phyloP scores from a whole-genome alignment of 257 asterid species.

The Gynochthodes officinalis region DNA sequence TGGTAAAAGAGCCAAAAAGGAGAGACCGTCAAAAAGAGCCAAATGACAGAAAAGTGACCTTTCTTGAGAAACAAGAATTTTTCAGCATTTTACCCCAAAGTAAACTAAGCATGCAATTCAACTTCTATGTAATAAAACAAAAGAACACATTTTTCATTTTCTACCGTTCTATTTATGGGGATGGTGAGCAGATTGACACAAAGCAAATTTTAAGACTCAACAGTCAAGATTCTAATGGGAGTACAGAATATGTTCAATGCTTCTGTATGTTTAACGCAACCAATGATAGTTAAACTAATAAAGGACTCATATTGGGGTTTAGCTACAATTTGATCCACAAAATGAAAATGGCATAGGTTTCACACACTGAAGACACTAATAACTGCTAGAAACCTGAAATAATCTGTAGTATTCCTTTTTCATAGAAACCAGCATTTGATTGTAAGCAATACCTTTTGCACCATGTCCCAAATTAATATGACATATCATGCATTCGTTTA shows the following conservation, averaged over 20 bases:
- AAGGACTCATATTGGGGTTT: not conserved
- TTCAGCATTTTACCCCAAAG: not conserved
- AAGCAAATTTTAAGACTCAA: not conserved
- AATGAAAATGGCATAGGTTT: not conserved
- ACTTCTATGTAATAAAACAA: not conserved
- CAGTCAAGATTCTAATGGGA: not conserved
- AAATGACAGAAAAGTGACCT: not conserved
- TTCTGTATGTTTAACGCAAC: not conserved
- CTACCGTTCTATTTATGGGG: not conserved
- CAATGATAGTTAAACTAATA: not conserved
- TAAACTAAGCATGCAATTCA: not conserved
- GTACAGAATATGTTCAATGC: not conserved
- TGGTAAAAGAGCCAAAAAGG: not conserved
- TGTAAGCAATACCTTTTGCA: not conserved
- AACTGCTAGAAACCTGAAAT: not conserved
- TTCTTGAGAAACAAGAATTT: not conserved
- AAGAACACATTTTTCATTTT: not conserved
- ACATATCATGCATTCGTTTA: not conserved
- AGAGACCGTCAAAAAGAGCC: not conserved
- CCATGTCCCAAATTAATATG: not conserved
- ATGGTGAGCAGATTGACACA: not conserved
- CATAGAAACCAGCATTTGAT: not conserved
- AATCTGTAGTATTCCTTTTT: too few relatives aligned
- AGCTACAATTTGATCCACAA: not conserved
- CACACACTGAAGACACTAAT: not conserved